phyloP scores from a whole-genome alignment of 2,329 filamentous ascomycete species.

The Penicillium sp. region DNA sequence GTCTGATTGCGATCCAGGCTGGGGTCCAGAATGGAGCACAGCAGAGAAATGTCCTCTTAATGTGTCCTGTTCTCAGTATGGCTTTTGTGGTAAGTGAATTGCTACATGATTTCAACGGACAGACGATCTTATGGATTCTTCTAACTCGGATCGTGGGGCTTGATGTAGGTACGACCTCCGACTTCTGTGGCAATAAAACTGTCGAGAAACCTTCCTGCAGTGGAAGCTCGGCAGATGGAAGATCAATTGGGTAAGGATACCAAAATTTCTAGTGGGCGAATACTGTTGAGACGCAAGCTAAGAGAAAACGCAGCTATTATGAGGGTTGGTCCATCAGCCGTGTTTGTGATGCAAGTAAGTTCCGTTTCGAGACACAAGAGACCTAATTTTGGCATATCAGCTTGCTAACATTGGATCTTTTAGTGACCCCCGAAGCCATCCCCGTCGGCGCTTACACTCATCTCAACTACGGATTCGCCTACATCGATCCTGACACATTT shows the following conservation, averaged over 20 bases:
- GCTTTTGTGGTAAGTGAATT: neutral
- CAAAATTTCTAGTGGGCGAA: too few relatives aligned
- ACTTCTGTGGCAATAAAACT: neutral
- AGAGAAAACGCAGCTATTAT: conserved; percentile 18
- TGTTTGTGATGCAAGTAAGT: conserved; percentile 16
- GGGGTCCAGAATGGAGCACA: neutral
- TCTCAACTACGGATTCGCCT: neutral
- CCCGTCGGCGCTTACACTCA: neutral
- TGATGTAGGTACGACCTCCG: neutral
- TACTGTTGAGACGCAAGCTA: too few relatives aligned
- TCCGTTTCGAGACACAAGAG: neutral
- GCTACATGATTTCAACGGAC: too few relatives aligned
- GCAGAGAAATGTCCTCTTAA: conserved; percentile 8
- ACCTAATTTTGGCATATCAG: neutral
- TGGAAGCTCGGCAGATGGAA: neutral
- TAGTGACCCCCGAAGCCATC: neutral
- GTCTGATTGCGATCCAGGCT: neutral
- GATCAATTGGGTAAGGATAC: conserved; percentile 31
- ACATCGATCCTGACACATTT: neutral
- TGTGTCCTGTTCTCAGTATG: conserved; percentile 12
- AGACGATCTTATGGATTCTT: too few relatives aligned
- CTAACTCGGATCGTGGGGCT: too few relatives aligned
- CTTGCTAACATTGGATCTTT: neutral
- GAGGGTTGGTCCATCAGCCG: conserved; percentile 30
- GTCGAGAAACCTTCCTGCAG: neutral